Conservation (phyloP, 2,329 filamentous ascomycete species). For the Cercospora brassicicola region DNA sequence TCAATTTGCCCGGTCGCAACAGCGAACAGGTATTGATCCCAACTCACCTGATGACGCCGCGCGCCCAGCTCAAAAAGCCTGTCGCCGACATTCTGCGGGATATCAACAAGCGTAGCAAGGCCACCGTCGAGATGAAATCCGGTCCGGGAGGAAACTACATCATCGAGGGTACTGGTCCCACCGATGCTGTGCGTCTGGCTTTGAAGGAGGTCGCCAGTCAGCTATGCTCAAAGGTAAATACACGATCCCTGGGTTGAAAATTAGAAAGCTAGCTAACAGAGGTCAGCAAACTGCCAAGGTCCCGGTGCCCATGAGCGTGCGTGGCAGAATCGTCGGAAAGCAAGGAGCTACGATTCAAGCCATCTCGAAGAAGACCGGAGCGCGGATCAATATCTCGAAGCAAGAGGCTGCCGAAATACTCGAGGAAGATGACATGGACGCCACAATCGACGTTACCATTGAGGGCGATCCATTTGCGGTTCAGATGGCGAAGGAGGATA, state of each 20-base stretch:
- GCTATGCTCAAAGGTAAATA: slow-evolving; percentile 76
- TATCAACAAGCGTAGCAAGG: slow-evolving; percentile 88
- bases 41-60: slow-evolving; percentile 72
- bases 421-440: slow-evolving; percentile 71
- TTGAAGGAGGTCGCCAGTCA: slow-evolving; percentile 86
- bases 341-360: slow-evolving; percentile 86
- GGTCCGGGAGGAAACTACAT: slow-evolving; percentile 71
- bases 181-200: slow-evolving; percentile 80
- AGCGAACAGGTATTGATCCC: slow-evolving; percentile 73
- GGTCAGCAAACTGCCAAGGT: slow-evolving; percentile 68
- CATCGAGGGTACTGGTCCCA: slow-evolving; percentile 82
- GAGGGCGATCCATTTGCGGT: slow-evolving; percentile 90
- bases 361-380: slow-evolving; percentile 85
- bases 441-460: slow-evolving; percentile 79
- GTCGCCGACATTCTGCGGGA: slow-evolving; percentile 83
- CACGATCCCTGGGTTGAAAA: not conserved
- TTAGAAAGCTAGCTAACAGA: not conserved
- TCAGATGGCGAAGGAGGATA: slow-evolving; percentile 77
- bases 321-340: slow-evolving; percentile 89
- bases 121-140: slow-evolving; percentile 74
- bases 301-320: slow-evolving; percentile 76
- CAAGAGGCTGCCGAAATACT: slow-evolving; percentile 62
- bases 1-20: slow-evolving; percentile 80
- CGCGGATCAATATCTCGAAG: slow-evolving; percentile 85
- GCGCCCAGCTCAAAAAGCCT: slow-evolving; percentile 77